These are phyloP conservation scores for Rhizopogon vinicolor DNA, from an alignment of 768 basidiomycete genomes.

Conservation along the genomic window DNA sequence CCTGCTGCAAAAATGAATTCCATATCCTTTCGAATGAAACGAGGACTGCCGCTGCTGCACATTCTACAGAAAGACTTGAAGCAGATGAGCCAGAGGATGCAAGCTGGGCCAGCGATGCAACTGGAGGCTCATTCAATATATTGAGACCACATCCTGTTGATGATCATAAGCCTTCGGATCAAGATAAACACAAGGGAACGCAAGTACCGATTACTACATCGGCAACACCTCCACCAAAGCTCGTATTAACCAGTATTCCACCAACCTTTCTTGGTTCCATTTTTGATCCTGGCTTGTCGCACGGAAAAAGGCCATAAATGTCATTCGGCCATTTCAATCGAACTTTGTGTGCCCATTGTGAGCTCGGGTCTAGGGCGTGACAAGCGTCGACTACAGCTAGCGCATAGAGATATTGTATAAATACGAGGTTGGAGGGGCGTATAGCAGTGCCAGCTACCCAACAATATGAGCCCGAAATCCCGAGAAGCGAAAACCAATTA, in stretches of 20 bases:
- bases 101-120: constrained; percentile 77
- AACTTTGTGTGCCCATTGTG: constrained; percentile 47
- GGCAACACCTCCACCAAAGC: constrained; percentile 65
- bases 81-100: background rate
- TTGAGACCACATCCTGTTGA: constrained; percentile 83
- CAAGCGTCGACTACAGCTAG: constrained; percentile 89
- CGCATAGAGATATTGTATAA: constrained; percentile 89
- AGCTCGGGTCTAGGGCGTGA: constrained; percentile 45
- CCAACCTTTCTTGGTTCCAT: constrained; percentile 75
- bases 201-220: constrained; percentile 73
- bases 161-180: constrained; percentile 1
- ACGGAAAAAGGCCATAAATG: constrained; percentile 67
- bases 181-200: background rate
- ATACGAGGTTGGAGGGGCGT: constrained; percentile 64
- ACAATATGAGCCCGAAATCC: background rate
- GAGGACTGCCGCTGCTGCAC: constrained; percentile 70
- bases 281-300: constrained; percentile 18
- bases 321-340: constrained; percentile 98
- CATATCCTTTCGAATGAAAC: constrained; percentile 77
- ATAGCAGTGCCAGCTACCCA: constrained; percentile 10
- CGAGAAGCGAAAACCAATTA: background rate
- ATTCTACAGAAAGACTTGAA: constrained; percentile 57
- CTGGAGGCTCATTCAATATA: constrained; percentile 75
- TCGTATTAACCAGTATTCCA: constrained; percentile 88
- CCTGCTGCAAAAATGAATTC: constrained; percentile 52